These are phyloP conservation scores for Xerocomus brunneocitrinus DNA, from an alignment of 768 basidiomycete genomes.

Conservation along the genomic window DNA sequence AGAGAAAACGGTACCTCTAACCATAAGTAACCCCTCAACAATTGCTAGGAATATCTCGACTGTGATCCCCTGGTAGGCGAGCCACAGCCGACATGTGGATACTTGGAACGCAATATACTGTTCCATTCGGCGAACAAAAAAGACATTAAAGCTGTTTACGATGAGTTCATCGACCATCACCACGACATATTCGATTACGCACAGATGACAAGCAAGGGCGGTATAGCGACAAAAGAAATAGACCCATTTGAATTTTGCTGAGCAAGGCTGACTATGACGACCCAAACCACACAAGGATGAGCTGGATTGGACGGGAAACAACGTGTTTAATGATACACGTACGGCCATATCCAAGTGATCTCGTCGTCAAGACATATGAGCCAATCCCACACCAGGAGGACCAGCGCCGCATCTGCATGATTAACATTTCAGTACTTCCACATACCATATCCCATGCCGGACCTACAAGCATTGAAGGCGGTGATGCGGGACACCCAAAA, in stretches of 20 bases:
- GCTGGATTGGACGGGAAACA: background rate
- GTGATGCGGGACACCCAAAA: conserved; percentile 11
- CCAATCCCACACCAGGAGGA: conserved; percentile 9
- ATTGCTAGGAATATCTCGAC: conserved; percentile 3
- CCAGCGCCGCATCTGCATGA: conserved; percentile 2
- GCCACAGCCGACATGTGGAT: conserved; percentile 5
- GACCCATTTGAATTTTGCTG: conserved; percentile 3
- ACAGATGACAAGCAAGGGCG: conserved; percentile 7
- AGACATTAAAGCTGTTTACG: background rate
- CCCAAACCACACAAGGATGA: background rate
- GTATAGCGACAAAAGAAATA: conserved; percentile 9
- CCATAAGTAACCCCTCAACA: conserved; percentile 10
- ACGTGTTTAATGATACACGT: background rate
- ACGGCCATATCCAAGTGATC: conserved; percentile 8
- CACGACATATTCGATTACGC: background rate
- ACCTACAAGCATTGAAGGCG: conserved; percentile 10
- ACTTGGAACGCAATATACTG: background rate
- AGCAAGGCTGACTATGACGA: background rate
- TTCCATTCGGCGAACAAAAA: conserved; percentile 6
- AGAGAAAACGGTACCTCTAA: conserved; percentile 4
- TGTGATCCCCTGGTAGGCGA: conserved; percentile 7
- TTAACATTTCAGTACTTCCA: background rate
- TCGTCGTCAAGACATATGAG: conserved; percentile 6
- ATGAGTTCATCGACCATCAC: background rate
- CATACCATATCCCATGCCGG: too few relatives aligned